Evolutionary conservation across 257 asterid species (phyloP).

Genomic region (Plantago major): DNA sequence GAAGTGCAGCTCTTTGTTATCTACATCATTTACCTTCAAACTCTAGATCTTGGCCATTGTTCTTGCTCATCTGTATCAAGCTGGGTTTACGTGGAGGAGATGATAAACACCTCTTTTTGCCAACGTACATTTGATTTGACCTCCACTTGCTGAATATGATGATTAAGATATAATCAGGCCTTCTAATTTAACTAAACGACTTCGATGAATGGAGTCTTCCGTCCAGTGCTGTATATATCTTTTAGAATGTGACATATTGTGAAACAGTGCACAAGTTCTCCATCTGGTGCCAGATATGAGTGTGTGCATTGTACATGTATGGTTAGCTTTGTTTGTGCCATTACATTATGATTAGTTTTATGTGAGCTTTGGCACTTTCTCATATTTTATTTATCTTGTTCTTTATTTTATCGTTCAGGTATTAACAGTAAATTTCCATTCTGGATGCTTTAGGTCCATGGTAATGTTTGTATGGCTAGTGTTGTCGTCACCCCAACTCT

Average conservation of each 20-base stretch:
- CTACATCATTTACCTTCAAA: not conserved
- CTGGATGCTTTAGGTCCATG: constrained; percentile 78
- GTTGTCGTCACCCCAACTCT: constrained; percentile 95
- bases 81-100: not conserved
- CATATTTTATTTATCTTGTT: constrained; percentile 3
- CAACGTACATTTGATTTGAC: not conserved
- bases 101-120: not conserved
- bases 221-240: not conserved
- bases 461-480: constrained; percentile 95
- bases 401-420: constrained; percentile 12
- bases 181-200: not conserved
- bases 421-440: constrained; percentile 14
- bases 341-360: constrained; percentile 13
- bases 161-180: not conserved
- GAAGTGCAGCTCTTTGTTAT: not conserved
- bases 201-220: not conserved
- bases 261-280: not conserved
- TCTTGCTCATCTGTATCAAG: not conserved
- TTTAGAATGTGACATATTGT: constrained; percentile 1
- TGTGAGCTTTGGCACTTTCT: not conserved
- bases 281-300: too few relatives aligned
- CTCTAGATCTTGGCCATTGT: not conserved
- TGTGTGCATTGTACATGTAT: too few relatives aligned
- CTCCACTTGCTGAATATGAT: not conserved
- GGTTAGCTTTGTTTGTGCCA: too few relatives aligned